Evolutionary conservation across 75 land plant genomes (phyloP).

Genomic region (Pinus taeda): DNA sequence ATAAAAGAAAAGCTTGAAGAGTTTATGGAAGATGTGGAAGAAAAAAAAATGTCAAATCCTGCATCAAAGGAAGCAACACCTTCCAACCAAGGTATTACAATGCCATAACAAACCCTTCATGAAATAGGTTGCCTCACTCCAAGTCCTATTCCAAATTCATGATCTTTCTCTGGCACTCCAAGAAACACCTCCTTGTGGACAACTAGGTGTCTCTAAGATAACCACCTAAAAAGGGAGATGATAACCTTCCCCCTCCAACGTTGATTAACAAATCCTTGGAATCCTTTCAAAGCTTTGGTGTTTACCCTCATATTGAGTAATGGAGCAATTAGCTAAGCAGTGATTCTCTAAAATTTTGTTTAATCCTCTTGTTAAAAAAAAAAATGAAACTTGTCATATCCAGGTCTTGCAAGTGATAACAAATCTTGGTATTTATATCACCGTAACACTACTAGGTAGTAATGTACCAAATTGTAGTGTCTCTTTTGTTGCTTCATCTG

Average conservation of each 20-base stretch:
- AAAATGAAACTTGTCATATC: slow-evolving; percentile 80
- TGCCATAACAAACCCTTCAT: slow-evolving; percentile 64
- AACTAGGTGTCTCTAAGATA: slow-evolving; percentile 81
- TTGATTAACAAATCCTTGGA: slow-evolving; percentile 69
- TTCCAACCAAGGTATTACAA: slow-evolving; percentile 22
- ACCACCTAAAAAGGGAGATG: no score
- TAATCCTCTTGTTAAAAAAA: slow-evolving; percentile 72
- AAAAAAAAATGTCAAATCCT: slow-evolving; percentile 69
- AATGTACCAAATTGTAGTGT: slow-evolving; percentile 19
- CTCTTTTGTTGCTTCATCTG: slow-evolving; percentile 32
- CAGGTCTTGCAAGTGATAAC: slow-evolving; percentile 93
- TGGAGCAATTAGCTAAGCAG: slow-evolving; percentile 94
- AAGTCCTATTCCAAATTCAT: slow-evolving; percentile 34
- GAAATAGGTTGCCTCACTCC: slow-evolving; percentile 53
- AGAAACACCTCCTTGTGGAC: slow-evolving; percentile 81
- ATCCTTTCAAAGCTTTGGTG: slow-evolving; percentile 70
- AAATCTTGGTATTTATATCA: slow-evolving; percentile 66
- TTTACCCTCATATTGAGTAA: slow-evolving; percentile 86
- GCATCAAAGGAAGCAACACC: slow-evolving; percentile 34
- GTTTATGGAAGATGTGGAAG: slow-evolving; percentile 82
- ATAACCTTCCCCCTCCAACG: no score
- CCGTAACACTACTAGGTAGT: slow-evolving; percentile 71
- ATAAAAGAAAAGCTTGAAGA: slow-evolving; percentile 73
- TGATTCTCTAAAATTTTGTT: slow-evolving; percentile 90
- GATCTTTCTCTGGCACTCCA: no score